phyloP scores from a whole-genome alignment of 1,139 yeast genomes.

The Lodderomyces margitis region DNA sequence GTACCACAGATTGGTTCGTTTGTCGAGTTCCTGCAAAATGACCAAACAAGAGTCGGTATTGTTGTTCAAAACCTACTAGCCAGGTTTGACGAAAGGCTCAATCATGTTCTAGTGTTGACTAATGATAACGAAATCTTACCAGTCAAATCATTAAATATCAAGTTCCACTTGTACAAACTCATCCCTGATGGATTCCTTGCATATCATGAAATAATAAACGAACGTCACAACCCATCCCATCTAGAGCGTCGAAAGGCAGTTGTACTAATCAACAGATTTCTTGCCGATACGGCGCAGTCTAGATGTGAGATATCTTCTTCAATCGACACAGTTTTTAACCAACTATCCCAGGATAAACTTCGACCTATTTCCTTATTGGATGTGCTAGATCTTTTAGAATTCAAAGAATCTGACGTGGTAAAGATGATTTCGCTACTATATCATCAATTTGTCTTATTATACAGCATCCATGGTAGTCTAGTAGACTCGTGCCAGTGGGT shows the following conservation, averaged over 20 bases:
- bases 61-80: constrained; percentile 31
- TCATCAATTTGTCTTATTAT: constrained; percentile 28
- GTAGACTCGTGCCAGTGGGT: constrained; percentile 29
- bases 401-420: constrained; percentile 16
- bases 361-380: constrained; percentile 22
- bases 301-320: constrained; percentile 14
- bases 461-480: constrained; percentile 28
- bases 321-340: constrained; percentile 26
- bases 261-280: constrained; percentile 21
- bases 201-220: constrained; percentile 20
- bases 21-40: constrained; percentile 30
- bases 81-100: constrained; percentile 33
- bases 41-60: constrained; percentile 31
- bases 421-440: constrained; percentile 23
- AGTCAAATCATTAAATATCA: constrained; percentile 27
- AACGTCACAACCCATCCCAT: constrained; percentile 22
- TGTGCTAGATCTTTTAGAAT: constrained; percentile 23
- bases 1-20: constrained; percentile 34
- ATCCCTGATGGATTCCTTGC: constrained; percentile 19
- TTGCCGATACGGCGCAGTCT: constrained; percentile 15
- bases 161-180: constrained; percentile 28
- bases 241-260: constrained; percentile 20
- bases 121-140: constrained; percentile 26
- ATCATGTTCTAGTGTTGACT: constrained; percentile 33
- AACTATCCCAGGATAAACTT: constrained; percentile 20